Percentiles rank a stretch among this genome's conserved stretches.
Evolutionary conservation across 106 monocot species (phyloP).

Genomic region (Narthecium ossifragum): DNA sequence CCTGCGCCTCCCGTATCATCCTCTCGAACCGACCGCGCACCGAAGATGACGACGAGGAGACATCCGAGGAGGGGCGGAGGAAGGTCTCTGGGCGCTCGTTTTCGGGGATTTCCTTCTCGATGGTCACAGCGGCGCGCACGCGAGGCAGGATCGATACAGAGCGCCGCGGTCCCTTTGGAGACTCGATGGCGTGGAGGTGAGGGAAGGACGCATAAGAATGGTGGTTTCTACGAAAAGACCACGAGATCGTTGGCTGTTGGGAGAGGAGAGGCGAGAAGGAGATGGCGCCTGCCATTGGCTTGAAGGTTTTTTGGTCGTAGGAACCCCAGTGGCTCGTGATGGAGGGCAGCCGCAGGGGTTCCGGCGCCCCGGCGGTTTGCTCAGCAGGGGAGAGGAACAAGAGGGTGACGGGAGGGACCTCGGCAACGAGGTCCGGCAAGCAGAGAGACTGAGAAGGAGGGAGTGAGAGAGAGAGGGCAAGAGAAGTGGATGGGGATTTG

Average conservation of each 20-base stretch:
- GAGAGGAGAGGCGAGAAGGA: background rate
- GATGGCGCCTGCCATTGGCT: background rate
- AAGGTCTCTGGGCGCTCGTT: slow-evolving; percentile 91
- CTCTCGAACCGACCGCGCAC: slow-evolving; percentile 84
- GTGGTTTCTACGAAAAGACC: background rate
- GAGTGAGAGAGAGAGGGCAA: background rate
- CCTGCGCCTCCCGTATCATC: slow-evolving; percentile 85
- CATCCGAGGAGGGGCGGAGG: slow-evolving; percentile 52
- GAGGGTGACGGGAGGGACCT: too few species aligned
- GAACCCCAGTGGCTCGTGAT: background rate
- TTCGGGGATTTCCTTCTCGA: slow-evolving; percentile 97
- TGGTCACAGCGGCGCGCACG: slow-evolving; percentile 51
- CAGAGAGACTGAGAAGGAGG: too few species aligned
- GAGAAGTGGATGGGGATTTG: background rate
- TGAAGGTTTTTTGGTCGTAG: too few species aligned
- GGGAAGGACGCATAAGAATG: background rate
- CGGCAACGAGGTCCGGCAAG: too few species aligned
- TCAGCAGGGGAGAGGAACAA: too few species aligned
- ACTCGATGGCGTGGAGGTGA: background rate
- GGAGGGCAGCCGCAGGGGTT: background rate
- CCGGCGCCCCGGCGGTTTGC: too few species aligned
- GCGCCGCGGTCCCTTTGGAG: background rate
- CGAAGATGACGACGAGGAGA: background rate
- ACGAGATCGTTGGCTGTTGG: background rate
- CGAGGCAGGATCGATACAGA: background rate